Percentiles rank a stretch among this genome's conserved stretches.
phyloP scores from a whole-genome alignment of 345 rosid species.

The Sapria himalayana region DNA sequence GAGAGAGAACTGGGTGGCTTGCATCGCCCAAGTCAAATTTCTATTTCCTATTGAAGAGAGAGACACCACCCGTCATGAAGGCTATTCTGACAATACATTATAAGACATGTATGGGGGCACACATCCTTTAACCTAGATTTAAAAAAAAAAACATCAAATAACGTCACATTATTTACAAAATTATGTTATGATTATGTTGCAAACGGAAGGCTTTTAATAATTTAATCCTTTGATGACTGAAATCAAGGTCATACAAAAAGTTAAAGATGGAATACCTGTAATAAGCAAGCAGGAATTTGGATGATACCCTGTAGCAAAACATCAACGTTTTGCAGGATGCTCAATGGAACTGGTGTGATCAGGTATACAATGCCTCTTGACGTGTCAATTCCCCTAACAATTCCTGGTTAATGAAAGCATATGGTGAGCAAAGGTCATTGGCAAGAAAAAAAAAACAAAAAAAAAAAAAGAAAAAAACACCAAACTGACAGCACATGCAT shows the following conservation, averaged over 20 bases:
- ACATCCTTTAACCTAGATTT: constrained; percentile 52
- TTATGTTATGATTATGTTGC: neutral
- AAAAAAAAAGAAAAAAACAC: constrained; percentile 1
- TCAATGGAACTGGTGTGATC: constrained; percentile 61
- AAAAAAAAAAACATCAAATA: constrained; percentile 1
- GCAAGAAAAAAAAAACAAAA: too few species aligned
- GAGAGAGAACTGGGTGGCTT: too few species aligned
- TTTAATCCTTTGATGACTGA: neutral
- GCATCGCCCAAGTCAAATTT: too few species aligned
- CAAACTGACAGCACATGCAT: neutral
- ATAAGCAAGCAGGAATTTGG: constrained; percentile 60
- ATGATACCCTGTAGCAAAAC: constrained; percentile 58
- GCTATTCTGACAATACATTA: constrained; percentile 40
- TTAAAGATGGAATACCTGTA: constrained; percentile 42
- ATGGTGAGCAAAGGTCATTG: constrained; percentile 2
- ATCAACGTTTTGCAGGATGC: constrained; percentile 56
- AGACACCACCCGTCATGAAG: too few species aligned
- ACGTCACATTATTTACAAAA: too few species aligned
- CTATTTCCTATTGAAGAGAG: too few species aligned
- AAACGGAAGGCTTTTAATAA: neutral
- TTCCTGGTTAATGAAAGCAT: constrained; percentile 26
- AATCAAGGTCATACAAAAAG: too few species aligned
- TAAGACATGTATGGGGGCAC: constrained; percentile 57
- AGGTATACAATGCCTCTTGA: constrained; percentile 42
- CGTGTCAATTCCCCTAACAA: constrained; percentile 69